These are phyloP conservation scores for Gypsophila paniculata DNA, from an alignment of 179 eudicot genomes.

Conservation along the genomic window DNA sequence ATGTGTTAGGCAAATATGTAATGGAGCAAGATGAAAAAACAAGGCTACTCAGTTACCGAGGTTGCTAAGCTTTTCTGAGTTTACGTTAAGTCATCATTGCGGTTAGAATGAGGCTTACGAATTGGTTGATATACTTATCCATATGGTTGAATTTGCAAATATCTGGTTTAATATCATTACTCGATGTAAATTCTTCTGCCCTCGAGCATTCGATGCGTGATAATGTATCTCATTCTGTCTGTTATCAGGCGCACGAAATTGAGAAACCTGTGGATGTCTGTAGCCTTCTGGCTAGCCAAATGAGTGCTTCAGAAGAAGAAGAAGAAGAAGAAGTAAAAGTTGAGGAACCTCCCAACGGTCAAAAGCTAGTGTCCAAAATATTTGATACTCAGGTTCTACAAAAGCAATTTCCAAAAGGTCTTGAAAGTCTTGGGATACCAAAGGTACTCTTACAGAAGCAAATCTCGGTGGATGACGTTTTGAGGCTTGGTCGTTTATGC, in stretches of 20 bases:
- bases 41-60: no score
- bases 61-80: background rate
- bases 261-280: constrained; percentile 54
- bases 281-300: constrained; percentile 39
- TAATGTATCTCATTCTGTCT: constrained; percentile 14
- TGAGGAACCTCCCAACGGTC: constrained; percentile 28
- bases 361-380: constrained; percentile 29
- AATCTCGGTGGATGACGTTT: constrained; percentile 44
- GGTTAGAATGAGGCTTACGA: background rate
- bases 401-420: constrained; percentile 32
- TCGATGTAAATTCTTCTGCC: background rate
- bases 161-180: background rate
- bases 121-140: background rate
- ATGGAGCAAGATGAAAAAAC: no score
- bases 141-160: background rate
- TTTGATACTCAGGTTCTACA: constrained; percentile 22
- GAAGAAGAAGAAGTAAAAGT: constrained; percentile 31
- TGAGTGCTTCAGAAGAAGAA: constrained; percentile 25
- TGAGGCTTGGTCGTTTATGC: constrained; percentile 38
- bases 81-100: background rate
- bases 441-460: constrained; percentile 30
- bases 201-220: background rate
- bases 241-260: constrained; percentile 49
- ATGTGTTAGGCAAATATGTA: no score
- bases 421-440: constrained; percentile 34